Base-by-base conservation (phyloP, 345 rosid species). In the Eucalyptus tenuipes region DNA sequence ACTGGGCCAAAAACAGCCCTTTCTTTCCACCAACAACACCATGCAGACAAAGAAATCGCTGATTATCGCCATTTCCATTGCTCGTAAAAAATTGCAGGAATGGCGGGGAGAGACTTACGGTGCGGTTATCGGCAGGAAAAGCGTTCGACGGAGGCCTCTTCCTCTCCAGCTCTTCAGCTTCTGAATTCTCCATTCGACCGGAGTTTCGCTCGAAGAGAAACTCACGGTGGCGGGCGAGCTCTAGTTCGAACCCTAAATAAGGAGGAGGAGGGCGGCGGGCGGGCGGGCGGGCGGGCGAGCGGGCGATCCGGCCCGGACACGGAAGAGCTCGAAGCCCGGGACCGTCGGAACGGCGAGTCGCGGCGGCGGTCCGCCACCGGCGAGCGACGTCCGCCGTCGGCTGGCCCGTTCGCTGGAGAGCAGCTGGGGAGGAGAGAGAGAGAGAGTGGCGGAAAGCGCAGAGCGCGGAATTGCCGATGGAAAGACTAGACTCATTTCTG, bases 141-240 rank as follows among this genome's bases (percentile, higher is more conserved):
- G 93, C 88, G 85, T 91, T 93, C 75, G 94, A 15, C 89, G 92
- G 96, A 88, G 93, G 95, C 91, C 92, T 93, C 94, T 94, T 96
- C 93, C 93, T 95, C 89, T 92, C 95, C 89, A 97, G 94, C 89
- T 95, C 97, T 33, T 92, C 95, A 8, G 93, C 84, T 85, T 94
- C 97, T 13, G 92, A 84, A 86, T 90, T 92, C 89, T 95, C 98
- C 98, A 95, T 96, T 52, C 61, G 59, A n/a, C 55, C n/a, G 22
- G 11, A 16, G 40, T 85, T 17, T 16, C 87, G 12, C 45, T 71
- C 81, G 82, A 75, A 37, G 29, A 10, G 47, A 24, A 37, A 75
- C 47, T 40, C 4, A 22, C 27, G 47, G 82, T 40, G 82, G 47
- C 82, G 15, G 42, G 15, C 25, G 82, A 75, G 82, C 45, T 71